phyloP scores from a whole-genome alignment of 768 basidiomycete genomes.

The Suillus plorans region DNA sequence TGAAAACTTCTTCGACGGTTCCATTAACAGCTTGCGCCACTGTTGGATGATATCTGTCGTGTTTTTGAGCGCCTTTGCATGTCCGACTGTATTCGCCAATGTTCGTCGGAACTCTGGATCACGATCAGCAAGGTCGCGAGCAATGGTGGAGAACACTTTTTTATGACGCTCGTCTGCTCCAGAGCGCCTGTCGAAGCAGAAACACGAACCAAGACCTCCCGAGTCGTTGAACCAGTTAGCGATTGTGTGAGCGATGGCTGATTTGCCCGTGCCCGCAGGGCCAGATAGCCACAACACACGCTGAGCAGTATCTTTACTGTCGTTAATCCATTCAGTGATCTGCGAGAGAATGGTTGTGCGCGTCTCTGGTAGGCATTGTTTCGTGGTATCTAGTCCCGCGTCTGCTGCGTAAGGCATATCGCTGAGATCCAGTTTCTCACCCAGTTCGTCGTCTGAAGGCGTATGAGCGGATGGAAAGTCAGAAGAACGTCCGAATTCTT shows the following conservation, averaged over 20 bases:
- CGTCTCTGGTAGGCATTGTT: conserved; percentile 18
- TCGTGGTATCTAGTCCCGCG: conserved; percentile 1
- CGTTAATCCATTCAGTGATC: conserved; percentile 17
- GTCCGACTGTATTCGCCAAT: background rate
- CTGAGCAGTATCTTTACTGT: background rate
- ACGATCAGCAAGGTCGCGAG: conserved; percentile 19
- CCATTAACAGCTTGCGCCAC: conserved; percentile 18
- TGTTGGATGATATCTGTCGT: conserved; percentile 8
- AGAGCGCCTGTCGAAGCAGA: conserved; percentile 15
- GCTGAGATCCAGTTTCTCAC: background rate
- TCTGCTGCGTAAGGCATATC: conserved; percentile 3
- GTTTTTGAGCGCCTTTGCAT: background rate
- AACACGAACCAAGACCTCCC: conserved; percentile 18
- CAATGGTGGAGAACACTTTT: conserved; percentile 32
- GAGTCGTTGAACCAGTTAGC: conserved; percentile 11
- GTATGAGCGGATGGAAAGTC: background rate
- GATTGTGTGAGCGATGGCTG: conserved; percentile 24
- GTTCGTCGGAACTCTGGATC: conserved; percentile 6
- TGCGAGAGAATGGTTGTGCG: conserved; percentile 11
- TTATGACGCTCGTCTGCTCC: conserved; percentile 1
- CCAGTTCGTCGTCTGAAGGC: background rate
- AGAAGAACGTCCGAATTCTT: background rate
- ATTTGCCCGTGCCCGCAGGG: conserved; percentile 28
- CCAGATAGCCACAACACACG: conserved; percentile 17
- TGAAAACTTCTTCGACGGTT: conserved; percentile 4